Conservation (phyloP, 768 basidiomycete species). For the Collybiopsis luxurians region DNA sequence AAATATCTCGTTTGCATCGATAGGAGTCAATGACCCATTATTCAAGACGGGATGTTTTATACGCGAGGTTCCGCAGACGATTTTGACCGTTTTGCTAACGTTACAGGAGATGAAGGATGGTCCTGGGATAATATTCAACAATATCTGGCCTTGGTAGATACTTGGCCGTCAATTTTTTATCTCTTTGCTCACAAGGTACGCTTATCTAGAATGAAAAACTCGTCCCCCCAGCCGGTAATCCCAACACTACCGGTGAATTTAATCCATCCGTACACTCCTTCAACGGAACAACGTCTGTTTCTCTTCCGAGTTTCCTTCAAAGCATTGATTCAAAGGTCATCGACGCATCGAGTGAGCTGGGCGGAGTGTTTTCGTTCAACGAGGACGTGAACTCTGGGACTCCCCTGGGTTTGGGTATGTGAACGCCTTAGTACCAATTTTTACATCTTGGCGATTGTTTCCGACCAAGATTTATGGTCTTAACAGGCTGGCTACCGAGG, state of each 20-base stretch:
- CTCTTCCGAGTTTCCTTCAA: conserved; percentile 23
- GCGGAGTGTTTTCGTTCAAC: conserved; percentile 32
- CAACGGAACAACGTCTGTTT: conserved; percentile 24
- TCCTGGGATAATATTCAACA: conserved; percentile 18
- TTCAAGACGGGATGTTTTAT: conserved; percentile 16
- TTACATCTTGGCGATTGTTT: too few species aligned
- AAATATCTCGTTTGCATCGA: not conserved
- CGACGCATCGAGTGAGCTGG: conserved; percentile 30
- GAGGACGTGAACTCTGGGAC: conserved; percentile 30
- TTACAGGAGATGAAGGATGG: conserved; percentile 20
- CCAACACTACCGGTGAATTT: conserved; percentile 29
- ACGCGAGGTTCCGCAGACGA: conserved; percentile 19
- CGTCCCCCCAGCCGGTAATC: conserved; percentile 26
- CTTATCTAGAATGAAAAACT: conserved; percentile 26
- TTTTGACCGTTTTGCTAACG: conserved; percentile 15
- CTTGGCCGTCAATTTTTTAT: not conserved
- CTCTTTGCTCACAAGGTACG: not conserved
- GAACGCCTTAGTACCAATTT: not conserved
- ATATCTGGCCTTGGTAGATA: conserved; percentile 14
- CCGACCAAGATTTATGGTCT: too few species aligned
- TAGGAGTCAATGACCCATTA: not conserved
- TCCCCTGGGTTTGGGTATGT: conserved; percentile 7
- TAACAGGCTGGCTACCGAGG: conserved; percentile 31
- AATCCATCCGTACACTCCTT: conserved; percentile 29
- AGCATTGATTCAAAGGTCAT: conserved; percentile 32